Percentiles rank a stretch among this genome's conserved stretches.
phyloP scores from a whole-genome alignment of 1,284 basidiomycete species.

The Naganishia albida region DNA sequence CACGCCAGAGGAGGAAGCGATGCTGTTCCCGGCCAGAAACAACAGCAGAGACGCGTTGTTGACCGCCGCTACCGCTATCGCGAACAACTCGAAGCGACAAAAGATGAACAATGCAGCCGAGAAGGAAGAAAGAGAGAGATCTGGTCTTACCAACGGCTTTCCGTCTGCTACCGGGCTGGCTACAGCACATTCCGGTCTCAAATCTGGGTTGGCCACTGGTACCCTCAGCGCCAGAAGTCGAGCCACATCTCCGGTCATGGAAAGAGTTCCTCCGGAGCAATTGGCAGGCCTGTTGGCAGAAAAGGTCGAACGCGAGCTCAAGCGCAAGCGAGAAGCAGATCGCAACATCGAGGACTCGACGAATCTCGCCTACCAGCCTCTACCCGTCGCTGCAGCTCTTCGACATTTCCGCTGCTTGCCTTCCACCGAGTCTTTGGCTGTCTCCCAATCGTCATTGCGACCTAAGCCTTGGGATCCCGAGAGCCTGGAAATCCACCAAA shows the following conservation, averaged over 20 bases:
- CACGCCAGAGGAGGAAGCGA: slow-evolving; percentile 36
- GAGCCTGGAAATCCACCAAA: slow-evolving; percentile 22
- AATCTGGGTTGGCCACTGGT: slow-evolving; percentile 6
- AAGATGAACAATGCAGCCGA: slow-evolving; percentile 41
- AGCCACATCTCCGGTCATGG: slow-evolving; percentile 45
- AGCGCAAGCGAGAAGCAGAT: slow-evolving; percentile 64
- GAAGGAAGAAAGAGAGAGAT: slow-evolving; percentile 40
- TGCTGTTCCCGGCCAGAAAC: slow-evolving; percentile 35
- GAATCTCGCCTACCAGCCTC: slow-evolving; percentile 70
- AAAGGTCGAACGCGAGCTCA: slow-evolving; percentile 68
- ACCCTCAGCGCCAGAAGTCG: slow-evolving; percentile 28
- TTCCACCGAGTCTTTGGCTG: slow-evolving; percentile 44
- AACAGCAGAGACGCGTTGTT: slow-evolving; percentile 44
- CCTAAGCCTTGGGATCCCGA: slow-evolving; percentile 37
- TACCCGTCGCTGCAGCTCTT: slow-evolving; percentile 56
- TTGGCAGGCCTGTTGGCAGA: slow-evolving; percentile 61
- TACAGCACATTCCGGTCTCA: slow-evolving; percentile 8
- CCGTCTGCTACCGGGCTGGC: not conserved
- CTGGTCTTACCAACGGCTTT: slow-evolving; percentile 29
- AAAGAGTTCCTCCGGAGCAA: slow-evolving; percentile 59
- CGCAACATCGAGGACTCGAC: slow-evolving; percentile 81
- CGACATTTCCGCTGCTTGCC: slow-evolving; percentile 51
- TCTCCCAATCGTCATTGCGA: slow-evolving; percentile 45
- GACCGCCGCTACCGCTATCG: slow-evolving; percentile 26
- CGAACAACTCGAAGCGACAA: slow-evolving; percentile 37